Base-by-base conservation (phyloP, 2,329 filamentous ascomycete species). In the Fusarium foetens region DNA sequence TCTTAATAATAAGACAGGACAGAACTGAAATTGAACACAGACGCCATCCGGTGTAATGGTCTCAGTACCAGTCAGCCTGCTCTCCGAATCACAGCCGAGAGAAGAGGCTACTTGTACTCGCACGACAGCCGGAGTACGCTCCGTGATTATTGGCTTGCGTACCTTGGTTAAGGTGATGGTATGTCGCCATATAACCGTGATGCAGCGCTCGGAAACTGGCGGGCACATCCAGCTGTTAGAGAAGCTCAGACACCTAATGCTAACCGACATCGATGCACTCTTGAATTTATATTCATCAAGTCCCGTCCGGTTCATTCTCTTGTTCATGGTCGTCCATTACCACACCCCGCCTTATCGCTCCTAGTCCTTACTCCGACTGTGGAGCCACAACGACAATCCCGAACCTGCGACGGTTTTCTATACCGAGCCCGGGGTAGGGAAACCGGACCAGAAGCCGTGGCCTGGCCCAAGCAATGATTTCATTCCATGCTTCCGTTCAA, bases 291-390 rank as follows among this genome's bases (percentile, higher is more conserved):
- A 69, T 52, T 41, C 49, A 23, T 61, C 36, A 39, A 53, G 27
- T 52, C 49, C 35, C 53, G 49, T 67, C 75, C 73, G 67, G 55
- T 70, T 67, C 70, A 61, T 72, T 76, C 71, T 73, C 75, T 77
- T 75, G 61, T 75, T 70, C 68, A 70, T 52, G 31, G 57, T 68
- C 49, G 41, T 60, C 73, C 57, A 49, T 62, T 58, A 58, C 36
- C n/a, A 45, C 66, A 58, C 67, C 59, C 54, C 59, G 66, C 62
- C 60, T 49, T 63, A 58, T 68, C 54, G 49, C 54, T 63, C 66
- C 49, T 71, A 39, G 61, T 41, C 53, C 39, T 19, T 41, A 51
- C 64, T 63, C 63, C 63, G 69, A 76, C 70, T 48, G 69, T 74
- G 73, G 73, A 64, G 68, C 72, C 36, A 31, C 33, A 61, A 63